Conservation (phyloP, 169 alveolate genomes). For the Theileria annulata region DNA sequence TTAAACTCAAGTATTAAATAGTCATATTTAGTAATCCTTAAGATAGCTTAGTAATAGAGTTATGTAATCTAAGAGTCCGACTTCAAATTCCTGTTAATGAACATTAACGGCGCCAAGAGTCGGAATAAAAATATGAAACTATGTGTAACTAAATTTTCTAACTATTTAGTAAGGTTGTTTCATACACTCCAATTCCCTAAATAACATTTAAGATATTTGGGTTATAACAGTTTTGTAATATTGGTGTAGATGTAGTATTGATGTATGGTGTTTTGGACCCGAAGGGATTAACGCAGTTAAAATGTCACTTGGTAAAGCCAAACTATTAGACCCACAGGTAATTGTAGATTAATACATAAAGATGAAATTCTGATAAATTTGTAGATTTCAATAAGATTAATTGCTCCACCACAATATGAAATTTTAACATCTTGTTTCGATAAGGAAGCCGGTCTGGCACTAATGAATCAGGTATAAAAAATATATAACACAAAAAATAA, state of each 20-base stretch:
- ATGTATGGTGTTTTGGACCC: slow-evolving; percentile 92
- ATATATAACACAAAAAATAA: background rate
- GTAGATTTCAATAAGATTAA: slow-evolving; percentile 81
- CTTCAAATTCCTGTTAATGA: slow-evolving; percentile 51
- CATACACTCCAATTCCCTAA: slow-evolving; percentile 18
- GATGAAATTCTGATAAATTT: slow-evolving; percentile 13
- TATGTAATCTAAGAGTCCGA: slow-evolving; percentile 33
- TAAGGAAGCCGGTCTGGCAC: slow-evolving; percentile 82
- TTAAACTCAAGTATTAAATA: slow-evolving; percentile 76
- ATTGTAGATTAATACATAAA: slow-evolving; percentile 12
- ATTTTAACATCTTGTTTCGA: slow-evolving; percentile 87
- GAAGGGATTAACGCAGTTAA: slow-evolving; percentile 98
- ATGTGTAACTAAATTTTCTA: slow-evolving; percentile 49
- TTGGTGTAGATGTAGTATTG: slow-evolving; percentile 84
- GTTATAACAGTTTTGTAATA: background rate
- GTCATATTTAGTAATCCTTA: background rate
- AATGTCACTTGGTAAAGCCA: slow-evolving; percentile 86
- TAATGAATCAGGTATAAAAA: slow-evolving; percentile 25
- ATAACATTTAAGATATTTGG: too few species aligned
- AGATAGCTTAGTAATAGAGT: background rate
- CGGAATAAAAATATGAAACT: slow-evolving; percentile 62
- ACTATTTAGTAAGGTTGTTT: slow-evolving; percentile 60
- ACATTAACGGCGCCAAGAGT: slow-evolving; percentile 57
- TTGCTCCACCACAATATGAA: slow-evolving; percentile 92
- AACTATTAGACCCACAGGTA: slow-evolving; percentile 33